Evolutionary conservation across 352 stramenopile species (phyloP).

Genomic region (Pythium utonaiense): DNA sequence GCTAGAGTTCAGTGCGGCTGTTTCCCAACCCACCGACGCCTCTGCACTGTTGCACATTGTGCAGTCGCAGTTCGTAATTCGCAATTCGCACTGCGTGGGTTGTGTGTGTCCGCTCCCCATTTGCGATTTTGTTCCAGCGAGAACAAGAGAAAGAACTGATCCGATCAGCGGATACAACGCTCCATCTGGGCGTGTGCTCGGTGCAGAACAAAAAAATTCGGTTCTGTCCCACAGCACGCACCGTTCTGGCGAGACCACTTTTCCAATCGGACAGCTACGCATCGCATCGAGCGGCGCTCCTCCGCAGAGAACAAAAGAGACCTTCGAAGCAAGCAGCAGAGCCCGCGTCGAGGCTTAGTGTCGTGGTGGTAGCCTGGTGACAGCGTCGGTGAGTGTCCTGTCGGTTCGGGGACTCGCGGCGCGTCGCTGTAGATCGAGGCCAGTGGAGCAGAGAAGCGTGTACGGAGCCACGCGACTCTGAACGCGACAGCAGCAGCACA

Average conservation of each 20-base stretch:
- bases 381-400: neutral
- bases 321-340: neutral
- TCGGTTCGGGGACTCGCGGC: neutral
- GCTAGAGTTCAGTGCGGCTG: neutral
- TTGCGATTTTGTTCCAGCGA: neutral
- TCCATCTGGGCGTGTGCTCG: neutral
- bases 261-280: neutral
- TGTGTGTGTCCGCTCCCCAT: no score
- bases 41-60: no score
- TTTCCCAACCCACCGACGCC: neutral
- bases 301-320: neutral
- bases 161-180: neutral
- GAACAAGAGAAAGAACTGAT: conserved; percentile 11
- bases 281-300: no score
- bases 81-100: no score
- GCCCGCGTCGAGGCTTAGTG: no score
- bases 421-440: neutral
- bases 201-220: conserved; percentile 1
- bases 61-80: conserved; percentile 11
- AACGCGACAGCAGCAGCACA: neutral
- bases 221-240: no score
- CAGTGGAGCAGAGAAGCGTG: neutral
- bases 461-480: neutral
- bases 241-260: no score
- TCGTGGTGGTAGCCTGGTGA: no score